Conservation (phyloP, 139 green algal species). For the Coelastrella sp. region DNA sequence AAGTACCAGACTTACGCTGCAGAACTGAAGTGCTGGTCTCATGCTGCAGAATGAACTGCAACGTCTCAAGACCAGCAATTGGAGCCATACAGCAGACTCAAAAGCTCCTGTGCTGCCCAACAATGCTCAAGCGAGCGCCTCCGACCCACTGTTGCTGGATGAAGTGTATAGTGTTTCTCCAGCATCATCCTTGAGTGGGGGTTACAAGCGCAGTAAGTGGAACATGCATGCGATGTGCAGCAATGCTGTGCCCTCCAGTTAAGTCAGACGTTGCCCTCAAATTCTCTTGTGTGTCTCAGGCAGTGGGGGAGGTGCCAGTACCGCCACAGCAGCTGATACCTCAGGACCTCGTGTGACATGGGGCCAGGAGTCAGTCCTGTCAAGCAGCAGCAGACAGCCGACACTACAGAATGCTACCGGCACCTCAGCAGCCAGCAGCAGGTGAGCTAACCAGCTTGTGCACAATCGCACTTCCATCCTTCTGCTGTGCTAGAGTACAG, state of each 20-base stretch:
- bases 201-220: not conserved
- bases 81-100: not conserved
- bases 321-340: not conserved
- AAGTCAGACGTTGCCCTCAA: not conserved
- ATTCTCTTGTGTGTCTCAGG: not conserved
- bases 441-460: no score
- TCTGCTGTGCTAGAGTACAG: no score
- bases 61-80: not conserved
- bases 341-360: not conserved
- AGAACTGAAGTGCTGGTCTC: not conserved
- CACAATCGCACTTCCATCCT: no score
- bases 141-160: conserved; percentile 1
- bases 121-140: not conserved
- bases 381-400: not conserved
- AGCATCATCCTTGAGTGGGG: not conserved
- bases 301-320: not conserved
- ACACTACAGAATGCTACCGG: not conserved
- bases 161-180: not conserved
- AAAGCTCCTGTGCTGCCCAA: not conserved
- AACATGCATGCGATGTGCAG: not conserved
- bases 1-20: no score
- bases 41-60: conserved; percentile 1
- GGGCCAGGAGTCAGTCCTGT: not conserved
- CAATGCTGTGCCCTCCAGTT: not conserved
- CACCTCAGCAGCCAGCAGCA: not conserved